These are phyloP conservation scores for Buxus sempervirens DNA, from an alignment of 164 flowering plant genomes.

Conservation along the genomic window DNA sequence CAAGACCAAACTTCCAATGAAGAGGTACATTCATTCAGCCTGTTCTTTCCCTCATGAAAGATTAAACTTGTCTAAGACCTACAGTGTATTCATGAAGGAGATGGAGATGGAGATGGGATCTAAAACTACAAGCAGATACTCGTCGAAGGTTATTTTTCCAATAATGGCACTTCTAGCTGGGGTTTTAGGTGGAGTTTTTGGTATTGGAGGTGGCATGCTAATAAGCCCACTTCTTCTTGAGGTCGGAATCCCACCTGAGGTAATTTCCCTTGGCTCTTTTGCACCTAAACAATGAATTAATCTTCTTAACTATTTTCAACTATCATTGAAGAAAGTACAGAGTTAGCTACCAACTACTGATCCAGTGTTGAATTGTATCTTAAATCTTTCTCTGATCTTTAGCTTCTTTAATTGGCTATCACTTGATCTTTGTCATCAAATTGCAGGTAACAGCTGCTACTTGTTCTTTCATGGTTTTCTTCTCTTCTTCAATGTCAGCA, in stretches of 20 bases:
- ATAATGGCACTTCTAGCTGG: constrained; percentile 64
- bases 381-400: no score
- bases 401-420: no score
- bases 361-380: no score
- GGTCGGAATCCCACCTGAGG: constrained; percentile 64
- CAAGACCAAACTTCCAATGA: constrained; percentile 13
- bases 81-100: constrained; percentile 13
- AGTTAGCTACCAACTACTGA: no score
- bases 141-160: constrained; percentile 42
- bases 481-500: constrained; percentile 74
- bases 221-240: constrained; percentile 77
- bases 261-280: constrained; percentile 6
- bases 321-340: no score
- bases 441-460: constrained; percentile 69
- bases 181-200: constrained; percentile 60
- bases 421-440: neutral
- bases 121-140: constrained; percentile 1
- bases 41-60: neutral
- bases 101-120: constrained; percentile 29
- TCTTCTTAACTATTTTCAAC: no score
- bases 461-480: constrained; percentile 70
- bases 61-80: neutral
- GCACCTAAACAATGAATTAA: neutral
- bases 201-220: constrained; percentile 83
- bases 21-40: constrained; percentile 24